Base-by-base conservation (phyloP, 2,329 filamentous ascomycete genomes). In the Botrytis deweyae region DNA sequence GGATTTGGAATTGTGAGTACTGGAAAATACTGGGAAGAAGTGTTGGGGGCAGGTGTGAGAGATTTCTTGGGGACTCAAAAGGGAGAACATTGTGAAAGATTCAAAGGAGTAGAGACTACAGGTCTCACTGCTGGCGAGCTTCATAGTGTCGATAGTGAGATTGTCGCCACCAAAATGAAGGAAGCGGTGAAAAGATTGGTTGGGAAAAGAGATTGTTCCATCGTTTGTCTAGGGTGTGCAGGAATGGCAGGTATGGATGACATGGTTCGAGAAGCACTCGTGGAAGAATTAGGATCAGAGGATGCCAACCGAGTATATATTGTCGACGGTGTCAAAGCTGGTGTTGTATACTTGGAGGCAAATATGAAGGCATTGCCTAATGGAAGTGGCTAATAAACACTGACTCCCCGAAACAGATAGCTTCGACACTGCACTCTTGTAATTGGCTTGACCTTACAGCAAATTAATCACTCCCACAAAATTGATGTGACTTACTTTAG, bases 1-100 rank as follows among this genome's bases (percentile, higher is more conserved):
- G 85, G 83, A 65, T 98, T 96, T 85, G 95, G 94, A 3, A 96
- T 98, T 76, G 91, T 98, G 8, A 95, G 92, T 8, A 98, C 95
- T 0, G 95, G 94, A 0, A 88, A 89, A 73, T 92, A 92, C 76
- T 98, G 95, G 95, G 92, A 95, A 79, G 82, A 85, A 0, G 90
- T 96, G 52, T 84, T 98, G 20, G 85, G 84, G 0, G 83, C 87
- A 0, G 94, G 92, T 0, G 91, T 96, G 0, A 83, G 83, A 3
- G 81, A 83, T 0, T 91, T 93, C 76, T 82, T 97, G 0, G 92
- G 91, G 0, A 2, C 77, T 78, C 10, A 76, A 80, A 16, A 64
- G 73, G 82, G 80, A 22, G 74, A 75, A 38, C 38, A 64, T 3
- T 76, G 76, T n/a, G 74, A 72, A 38, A 76, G 76, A 65, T 97